Evolutionary conservation across 2,329 filamentous ascomycete genomes (phyloP), one percentile per base, ranked within the genome.

Genomic region (Pestalotiopsis sp.): DNA sequence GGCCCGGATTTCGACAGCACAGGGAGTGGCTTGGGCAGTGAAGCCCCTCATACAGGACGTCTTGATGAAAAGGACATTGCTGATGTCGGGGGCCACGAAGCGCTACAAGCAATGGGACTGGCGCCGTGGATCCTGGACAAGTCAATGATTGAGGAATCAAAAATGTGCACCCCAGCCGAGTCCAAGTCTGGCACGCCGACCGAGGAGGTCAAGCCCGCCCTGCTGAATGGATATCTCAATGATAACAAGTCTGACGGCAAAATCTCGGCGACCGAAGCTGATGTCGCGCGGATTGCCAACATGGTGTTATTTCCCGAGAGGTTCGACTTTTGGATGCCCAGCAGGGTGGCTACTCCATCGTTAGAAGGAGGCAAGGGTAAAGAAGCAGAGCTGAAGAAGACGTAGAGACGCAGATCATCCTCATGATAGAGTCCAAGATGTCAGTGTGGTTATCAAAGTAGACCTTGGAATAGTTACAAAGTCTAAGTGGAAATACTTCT

Each of bases 61-160:
- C 81, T 84, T 1, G 82, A 82, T 22, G 84, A 86, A 73, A 81
- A 81, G 44, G 85, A 86, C 66, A 86, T 88, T 70, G 81, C 80
- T 13, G 80, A 82, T 57, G 80, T 84, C 1, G 85, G 85, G 11
- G 85, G 85, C 1, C 78, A 82, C 2, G 82, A 83, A 7, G 86
- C 80, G 0, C 74, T 89, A 66, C 82, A 83, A 70, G 86, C 86
- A n/a, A 89, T 89, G 86, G 87, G 87, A 0, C 78, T 89, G 1
- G 82, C 81, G 48, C 84, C 84, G 3, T 88, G 85, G 81, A 82
- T 79, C 60, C 72, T 81, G 3, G 76, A 81, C 70, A 69, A 79
- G 64, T 74, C 79, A 30, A 75, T 75, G 65, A 11, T 67, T 13
- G 39, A 67, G 3, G 68, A 70, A 62, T 66, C 61, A 40, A 70